Evolutionary conservation across 2,329 filamentous ascomycete species (phyloP), one percentile per base, ranked within the genome.

Genomic region (Penicillium freii): DNA sequence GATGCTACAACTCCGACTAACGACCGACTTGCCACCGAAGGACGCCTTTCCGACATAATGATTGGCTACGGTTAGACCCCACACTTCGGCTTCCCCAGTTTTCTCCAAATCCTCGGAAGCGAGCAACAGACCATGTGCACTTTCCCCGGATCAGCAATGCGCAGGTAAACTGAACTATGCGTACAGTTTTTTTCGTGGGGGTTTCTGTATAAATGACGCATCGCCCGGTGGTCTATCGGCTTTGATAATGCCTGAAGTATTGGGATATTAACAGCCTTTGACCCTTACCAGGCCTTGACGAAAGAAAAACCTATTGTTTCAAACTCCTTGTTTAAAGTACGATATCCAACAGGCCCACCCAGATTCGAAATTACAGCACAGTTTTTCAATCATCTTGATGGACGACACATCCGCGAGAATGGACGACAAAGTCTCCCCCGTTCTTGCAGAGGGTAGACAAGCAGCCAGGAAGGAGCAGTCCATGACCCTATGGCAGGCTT

Each of bases 401-500:
- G 47, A 33, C 3, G 47, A 45, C 21, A 2, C 13, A 29, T 33
- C 47, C 3, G 25, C 11, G 13, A 45, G 40, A n/a, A 56, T 48
- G 40, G 46, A 54, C 17, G 11, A 15, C 23, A 61, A 60, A 29
- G 39, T 34, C 21, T 48, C 49, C 11, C 45, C 54, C 1, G 44
- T 57, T 1, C 54, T 66, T 34, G 54, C 36, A 27, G 51, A 69
- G 9, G 69, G 63, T 17, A 64, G 67, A 33, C 65, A 67, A 27
- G 72, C 69, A n/a, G 70, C 71, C 21, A 66, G 64, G n/a, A 64
- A 68, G 27, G 74, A 76, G 59, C 65, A 67, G 40, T 62, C 62
- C 27, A 74, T 75, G 72, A 73, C 71, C 11, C 55, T 75, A 2
- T 62, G 63, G 55, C 60, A 75, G 55, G 71, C 66, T 21, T 34